Evolutionary conservation across 805 yeast species (phyloP).

Genomic region (Blastobotrys muscicola): DNA sequence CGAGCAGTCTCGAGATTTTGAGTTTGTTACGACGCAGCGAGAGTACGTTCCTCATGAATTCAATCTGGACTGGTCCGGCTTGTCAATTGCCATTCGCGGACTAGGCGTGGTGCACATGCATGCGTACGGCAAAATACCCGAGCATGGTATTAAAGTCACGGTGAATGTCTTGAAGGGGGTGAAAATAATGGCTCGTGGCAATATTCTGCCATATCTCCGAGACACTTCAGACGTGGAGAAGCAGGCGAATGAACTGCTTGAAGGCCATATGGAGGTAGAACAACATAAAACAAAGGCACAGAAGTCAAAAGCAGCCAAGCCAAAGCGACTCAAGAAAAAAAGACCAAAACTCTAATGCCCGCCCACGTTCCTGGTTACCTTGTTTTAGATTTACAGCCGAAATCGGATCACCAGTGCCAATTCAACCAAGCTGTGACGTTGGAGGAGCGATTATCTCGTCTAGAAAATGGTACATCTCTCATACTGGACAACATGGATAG

Average conservation of each 20-base stretch:
- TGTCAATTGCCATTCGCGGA: conserved; percentile 23
- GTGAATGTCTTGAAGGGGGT: conserved; percentile 20
- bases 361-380: no score
- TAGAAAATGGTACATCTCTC: no score
- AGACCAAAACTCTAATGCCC: no score
- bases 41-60: neutral
- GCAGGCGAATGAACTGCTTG: no score
- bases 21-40: neutral
- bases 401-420: no score
- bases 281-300: no score
- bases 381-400: no score
- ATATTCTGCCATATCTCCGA: conserved; percentile 16
- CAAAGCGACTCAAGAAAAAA: neutral
- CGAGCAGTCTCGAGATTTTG: no score
- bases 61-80: conserved; percentile 10
- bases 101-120: conserved; percentile 26
- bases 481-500: no score
- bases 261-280: no score
- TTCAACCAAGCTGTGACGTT: no score
- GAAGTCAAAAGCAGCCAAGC: neutral
- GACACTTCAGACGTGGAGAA: neutral
- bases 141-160: conserved; percentile 17
- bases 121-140: conserved; percentile 24
- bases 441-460: no score
- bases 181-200: conserved; percentile 18